Evolutionary conservation across 495 filamentous ascomycete species (phyloP).

Genomic region (Amorphotheca resinae): DNA sequence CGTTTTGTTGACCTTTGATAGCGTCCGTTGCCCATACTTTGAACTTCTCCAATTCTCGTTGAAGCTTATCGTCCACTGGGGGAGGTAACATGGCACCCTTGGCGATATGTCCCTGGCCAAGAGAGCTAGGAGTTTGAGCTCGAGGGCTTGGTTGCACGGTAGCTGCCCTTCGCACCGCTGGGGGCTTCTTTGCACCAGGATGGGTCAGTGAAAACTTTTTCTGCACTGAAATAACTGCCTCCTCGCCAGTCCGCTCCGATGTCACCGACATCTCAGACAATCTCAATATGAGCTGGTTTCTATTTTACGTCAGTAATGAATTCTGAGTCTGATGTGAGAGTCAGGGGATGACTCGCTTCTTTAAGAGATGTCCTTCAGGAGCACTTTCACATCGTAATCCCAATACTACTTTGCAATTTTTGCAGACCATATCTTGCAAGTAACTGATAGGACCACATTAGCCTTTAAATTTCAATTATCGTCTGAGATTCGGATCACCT

Average conservation of each 20-base stretch:
- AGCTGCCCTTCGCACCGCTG: neutral
- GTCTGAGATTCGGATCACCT: too few relatives aligned
- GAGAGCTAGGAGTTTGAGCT: neutral
- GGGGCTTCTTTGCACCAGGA: neutral
- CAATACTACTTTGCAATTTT: conserved; percentile 6
- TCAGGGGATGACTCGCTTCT: conserved; percentile 4
- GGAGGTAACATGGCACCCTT: neutral
- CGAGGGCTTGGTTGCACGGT: neutral
- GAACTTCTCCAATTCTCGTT: conserved; percentile 6
- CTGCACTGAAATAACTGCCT: conserved; percentile 11
- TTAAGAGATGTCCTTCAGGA: conserved; percentile 13
- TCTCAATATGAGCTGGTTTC: conserved; percentile 18
- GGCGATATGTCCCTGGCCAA: neutral
- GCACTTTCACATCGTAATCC: conserved; percentile 18
- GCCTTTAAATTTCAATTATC: too few relatives aligned
- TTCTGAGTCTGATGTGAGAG: neutral
- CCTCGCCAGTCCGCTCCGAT: conserved; percentile 5
- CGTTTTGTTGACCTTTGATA: conserved; percentile 12
- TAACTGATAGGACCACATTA: conserved; percentile 7
- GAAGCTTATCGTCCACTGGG: neutral
- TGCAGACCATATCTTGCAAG: conserved; percentile 17
- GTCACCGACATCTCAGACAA: conserved; percentile 14
- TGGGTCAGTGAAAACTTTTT: conserved; percentile 1
- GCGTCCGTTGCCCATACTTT: conserved; percentile 13
- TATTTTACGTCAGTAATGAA: neutral